These are phyloP conservation scores for Tylopilus rubrobrunneus DNA, from an alignment of 768 basidiomycete species.

Conservation along the genomic window DNA sequence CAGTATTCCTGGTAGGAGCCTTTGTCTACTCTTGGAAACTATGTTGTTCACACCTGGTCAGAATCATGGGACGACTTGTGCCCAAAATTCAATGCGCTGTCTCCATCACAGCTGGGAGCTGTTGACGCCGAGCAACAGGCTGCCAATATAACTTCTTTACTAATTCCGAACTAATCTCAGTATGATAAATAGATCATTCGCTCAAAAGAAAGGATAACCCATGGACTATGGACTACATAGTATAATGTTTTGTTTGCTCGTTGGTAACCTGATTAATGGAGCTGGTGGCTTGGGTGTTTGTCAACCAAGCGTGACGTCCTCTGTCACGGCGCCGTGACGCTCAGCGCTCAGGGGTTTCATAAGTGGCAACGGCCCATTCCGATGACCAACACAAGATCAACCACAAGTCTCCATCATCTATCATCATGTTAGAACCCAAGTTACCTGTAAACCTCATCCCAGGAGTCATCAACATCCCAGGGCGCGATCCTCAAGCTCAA, in stretches of 20 bases:
- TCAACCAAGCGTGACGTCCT: no score
- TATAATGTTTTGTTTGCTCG: background rate
- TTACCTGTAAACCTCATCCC: constrained; percentile 24
- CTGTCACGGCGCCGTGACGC: no score
- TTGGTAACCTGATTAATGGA: background rate
- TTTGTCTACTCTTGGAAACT: no score
- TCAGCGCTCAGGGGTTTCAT: background rate
- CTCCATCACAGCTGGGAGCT: constrained; percentile 19
- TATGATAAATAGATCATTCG: background rate
- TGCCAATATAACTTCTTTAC: constrained; percentile 13
- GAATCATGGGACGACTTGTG: constrained; percentile 26
- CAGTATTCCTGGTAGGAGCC: constrained; percentile 13
- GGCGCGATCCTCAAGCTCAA: constrained; percentile 42
- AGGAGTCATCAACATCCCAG: constrained; percentile 47
- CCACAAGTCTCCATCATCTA: background rate
- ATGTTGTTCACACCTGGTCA: background rate
- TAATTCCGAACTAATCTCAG: constrained; percentile 12
- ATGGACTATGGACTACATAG: background rate
- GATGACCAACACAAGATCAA: background rate
- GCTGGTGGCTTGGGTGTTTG: no score
- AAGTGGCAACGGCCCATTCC: background rate
- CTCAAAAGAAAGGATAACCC: background rate
- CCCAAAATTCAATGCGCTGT: constrained; percentile 19
- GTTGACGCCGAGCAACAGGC: constrained; percentile 16
- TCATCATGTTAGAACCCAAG: background rate